phyloP scores from a whole-genome alignment of 768 basidiomycete species.

The Termitomyces sp. region DNA sequence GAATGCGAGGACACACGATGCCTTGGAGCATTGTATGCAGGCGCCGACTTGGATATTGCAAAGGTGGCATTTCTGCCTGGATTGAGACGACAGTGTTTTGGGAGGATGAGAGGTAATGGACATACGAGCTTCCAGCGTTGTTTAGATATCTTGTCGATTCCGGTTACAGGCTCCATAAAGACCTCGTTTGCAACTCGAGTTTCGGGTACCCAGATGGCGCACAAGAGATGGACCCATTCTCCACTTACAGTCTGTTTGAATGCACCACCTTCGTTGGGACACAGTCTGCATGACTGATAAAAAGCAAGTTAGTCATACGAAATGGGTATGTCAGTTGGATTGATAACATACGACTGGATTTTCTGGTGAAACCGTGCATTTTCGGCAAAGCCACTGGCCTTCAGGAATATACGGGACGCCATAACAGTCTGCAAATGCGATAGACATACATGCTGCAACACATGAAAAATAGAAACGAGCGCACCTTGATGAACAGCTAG shows the following conservation, averaged over 20 bases:
- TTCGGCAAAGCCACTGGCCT: slow-evolving; percentile 98
- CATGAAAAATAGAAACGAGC: slow-evolving; percentile 18
- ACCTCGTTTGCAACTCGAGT: slow-evolving; percentile 90
- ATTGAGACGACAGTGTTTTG: slow-evolving; percentile 1
- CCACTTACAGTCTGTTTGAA: slow-evolving; percentile 95
- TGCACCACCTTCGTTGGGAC: slow-evolving; percentile 95
- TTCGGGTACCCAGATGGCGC: slow-evolving; percentile 97
- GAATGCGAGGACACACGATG: slow-evolving; percentile 82
- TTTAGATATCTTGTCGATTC: slow-evolving; percentile 84
- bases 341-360: slow-evolving; percentile 77
- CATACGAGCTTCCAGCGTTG: slow-evolving; percentile 92
- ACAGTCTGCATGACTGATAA: slow-evolving; percentile 83
- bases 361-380: slow-evolving; percentile 97
- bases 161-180: slow-evolving; percentile 98
- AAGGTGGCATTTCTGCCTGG: slow-evolving; percentile 45
- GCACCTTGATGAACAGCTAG: slow-evolving; percentile 98
- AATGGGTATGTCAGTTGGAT: neutral
- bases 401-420: slow-evolving; percentile 99
- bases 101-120: neutral
- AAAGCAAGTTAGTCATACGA: neutral
- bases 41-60: slow-evolving; percentile 64
- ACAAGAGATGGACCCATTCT: slow-evolving; percentile 95
- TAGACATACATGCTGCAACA: neutral
- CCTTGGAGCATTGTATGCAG: slow-evolving; percentile 85
- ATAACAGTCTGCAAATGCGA: slow-evolving; percentile 75